A percentile compares a stretch with the other conserved stretches of the same genome.
phyloP scores from a whole-genome alignment of 2,329 filamentous ascomycete genomes.

The Aspergillus sp. region DNA sequence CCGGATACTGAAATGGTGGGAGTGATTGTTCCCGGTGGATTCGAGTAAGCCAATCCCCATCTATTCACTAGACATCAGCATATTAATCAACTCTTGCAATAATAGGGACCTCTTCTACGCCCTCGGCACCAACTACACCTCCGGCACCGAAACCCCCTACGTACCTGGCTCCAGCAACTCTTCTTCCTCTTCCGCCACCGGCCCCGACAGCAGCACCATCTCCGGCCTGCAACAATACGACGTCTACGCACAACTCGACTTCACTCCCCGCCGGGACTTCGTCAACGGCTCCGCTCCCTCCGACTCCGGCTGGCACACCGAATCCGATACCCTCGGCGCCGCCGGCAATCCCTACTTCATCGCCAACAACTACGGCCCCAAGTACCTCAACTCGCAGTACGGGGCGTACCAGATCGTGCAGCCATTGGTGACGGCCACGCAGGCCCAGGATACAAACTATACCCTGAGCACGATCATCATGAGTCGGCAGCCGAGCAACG shows the following conservation, averaged over 20 bases:
- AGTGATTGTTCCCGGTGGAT: conserved; percentile 51
- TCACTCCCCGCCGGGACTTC: conserved; percentile 42
- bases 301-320: conserved; percentile 42
- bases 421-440: conserved; percentile 45
- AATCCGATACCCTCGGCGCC: conserved; percentile 37
- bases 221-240: conserved; percentile 44
- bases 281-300: conserved; percentile 45
- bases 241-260: conserved; percentile 47
- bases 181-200: conserved; percentile 28
- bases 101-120: conserved; percentile 44
- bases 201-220: conserved; percentile 36
- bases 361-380: conserved; percentile 51
- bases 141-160: conserved; percentile 40
- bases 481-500: conserved; percentile 29
- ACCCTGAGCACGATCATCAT: conserved; percentile 49
- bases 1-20: conserved; percentile 52
- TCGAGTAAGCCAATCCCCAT: conserved; percentile 40
- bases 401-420: conserved; percentile 48
- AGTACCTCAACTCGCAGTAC: conserved; percentile 43
- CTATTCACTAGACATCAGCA: neutral
- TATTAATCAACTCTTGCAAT: neutral
- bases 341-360: conserved; percentile 44
- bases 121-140: conserved; percentile 41
- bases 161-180: conserved; percentile 33
- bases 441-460: conserved; percentile 44